Evolutionary conservation across 352 stramenopile genomes (phyloP).

Genomic region (Salisapilia sapeloensis): DNA sequence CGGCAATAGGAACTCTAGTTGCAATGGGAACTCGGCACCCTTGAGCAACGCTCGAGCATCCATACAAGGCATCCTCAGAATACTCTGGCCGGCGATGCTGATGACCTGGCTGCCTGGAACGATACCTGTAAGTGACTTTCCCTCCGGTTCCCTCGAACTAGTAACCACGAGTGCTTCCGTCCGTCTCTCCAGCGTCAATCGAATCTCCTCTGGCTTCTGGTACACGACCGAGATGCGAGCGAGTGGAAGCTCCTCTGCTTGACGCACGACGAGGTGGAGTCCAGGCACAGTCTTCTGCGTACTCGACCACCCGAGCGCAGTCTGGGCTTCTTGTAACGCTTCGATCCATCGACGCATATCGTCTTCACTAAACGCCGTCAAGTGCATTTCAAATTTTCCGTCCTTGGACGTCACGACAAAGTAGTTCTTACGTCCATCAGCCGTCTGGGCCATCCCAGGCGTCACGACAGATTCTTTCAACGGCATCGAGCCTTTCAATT

Average conservation of each 20-base stretch:
- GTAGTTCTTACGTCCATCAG: conserved; percentile 68
- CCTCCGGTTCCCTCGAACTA: conserved; percentile 19
- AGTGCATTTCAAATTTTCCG: conserved; percentile 70
- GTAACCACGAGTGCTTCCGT: conserved; percentile 63
- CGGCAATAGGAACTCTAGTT: conserved; percentile 61
- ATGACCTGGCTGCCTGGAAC: conserved; percentile 66
- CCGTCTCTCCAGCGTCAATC: conserved; percentile 52
- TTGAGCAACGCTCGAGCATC: conserved; percentile 34
- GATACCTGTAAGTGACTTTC: no score
- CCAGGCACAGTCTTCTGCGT: conserved; percentile 36
- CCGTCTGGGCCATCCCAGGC: conserved; percentile 62
- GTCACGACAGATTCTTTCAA: conserved; percentile 72
- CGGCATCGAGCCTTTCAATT: conserved; percentile 48
- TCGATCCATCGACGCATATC: conserved; percentile 82
- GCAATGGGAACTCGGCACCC: conserved; percentile 33
- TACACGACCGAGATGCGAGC: conserved; percentile 46
- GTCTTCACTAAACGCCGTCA: conserved; percentile 64
- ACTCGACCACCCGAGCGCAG: conserved; percentile 23
- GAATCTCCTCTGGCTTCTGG: conserved; percentile 34
- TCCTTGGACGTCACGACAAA: conserved; percentile 73
- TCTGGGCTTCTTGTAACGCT: conserved; percentile 60
- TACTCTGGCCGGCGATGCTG: conserved; percentile 30
- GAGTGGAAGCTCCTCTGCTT: conserved; percentile 59
- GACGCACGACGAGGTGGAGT: conserved; percentile 55
- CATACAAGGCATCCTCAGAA: conserved; percentile 40